Evolutionary conservation across 306 rosid species (phyloP).

Genomic region (Oxytropis ochrocephala): DNA sequence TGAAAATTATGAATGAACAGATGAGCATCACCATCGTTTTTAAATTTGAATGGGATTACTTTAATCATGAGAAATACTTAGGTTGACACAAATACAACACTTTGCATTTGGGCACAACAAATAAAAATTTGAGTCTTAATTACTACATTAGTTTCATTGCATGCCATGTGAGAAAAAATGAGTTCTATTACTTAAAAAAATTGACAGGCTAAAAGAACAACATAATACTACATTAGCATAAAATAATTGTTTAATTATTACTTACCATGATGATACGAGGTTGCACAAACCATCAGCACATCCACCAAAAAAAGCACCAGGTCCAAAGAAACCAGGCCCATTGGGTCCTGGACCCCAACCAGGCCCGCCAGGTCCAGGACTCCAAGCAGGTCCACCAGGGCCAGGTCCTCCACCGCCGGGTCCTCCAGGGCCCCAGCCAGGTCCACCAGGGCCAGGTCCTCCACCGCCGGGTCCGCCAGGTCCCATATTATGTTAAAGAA

Average conservation of each 20-base stretch:
- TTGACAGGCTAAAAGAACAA: neutral
- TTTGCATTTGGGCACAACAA: no score
- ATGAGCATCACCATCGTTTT: no score
- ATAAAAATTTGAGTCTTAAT: no score
- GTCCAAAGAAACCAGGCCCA: slow-evolving; percentile 35
- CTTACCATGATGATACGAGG: slow-evolving; percentile 59
- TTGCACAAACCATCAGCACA: slow-evolving; percentile 49
- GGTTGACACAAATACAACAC: no score
- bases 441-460: slow-evolving; percentile 29
- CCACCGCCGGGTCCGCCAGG: slow-evolving; percentile 40
- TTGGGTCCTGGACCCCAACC: slow-evolving; percentile 35
- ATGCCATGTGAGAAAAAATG: no score
- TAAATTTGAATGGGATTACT: no score
- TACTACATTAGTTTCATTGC: no score
- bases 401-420: slow-evolving; percentile 22
- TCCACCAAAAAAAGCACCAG: slow-evolving; percentile 56
- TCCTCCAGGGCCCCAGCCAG: slow-evolving; percentile 32
- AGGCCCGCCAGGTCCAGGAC: slow-evolving; percentile 19
- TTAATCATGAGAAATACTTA: no score
- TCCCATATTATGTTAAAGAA: slow-evolving; percentile 30
- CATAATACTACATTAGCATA: neutral
- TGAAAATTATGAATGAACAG: neutral
- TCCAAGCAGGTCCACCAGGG: slow-evolving; percentile 35
- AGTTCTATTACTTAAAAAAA: no score
- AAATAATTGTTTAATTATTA: neutral